Evolutionary conservation across 2,329 filamentous ascomycete genomes (phyloP).

Genomic region (Aspergillus chevalieri): DNA sequence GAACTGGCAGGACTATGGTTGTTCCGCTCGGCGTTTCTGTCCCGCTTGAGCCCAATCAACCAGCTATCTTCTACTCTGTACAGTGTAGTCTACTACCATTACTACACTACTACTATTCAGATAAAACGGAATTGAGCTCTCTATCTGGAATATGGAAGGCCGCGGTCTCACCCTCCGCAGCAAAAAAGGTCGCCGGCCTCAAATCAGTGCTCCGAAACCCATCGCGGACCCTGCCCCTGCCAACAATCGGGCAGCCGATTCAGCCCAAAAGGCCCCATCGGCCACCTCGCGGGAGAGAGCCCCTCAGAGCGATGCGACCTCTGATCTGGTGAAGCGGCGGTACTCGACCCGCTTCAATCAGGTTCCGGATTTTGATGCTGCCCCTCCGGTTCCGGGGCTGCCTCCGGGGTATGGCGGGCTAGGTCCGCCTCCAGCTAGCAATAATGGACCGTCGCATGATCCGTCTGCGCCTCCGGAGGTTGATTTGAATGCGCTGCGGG

Average conservation of each 20-base stretch:
- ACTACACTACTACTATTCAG: too few species aligned
- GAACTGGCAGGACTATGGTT: slow-evolving; percentile 28
- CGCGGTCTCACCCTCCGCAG: slow-evolving; percentile 59
- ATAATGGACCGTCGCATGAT: slow-evolving; percentile 47
- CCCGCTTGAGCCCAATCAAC: slow-evolving; percentile 14
- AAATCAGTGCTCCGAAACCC: slow-evolving; percentile 56
- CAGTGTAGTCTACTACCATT: too few species aligned
- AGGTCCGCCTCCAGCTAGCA: slow-evolving; percentile 37
- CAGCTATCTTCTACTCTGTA: slow-evolving; percentile 1
- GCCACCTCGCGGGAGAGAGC: slow-evolving; percentile 35
- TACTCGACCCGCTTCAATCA: slow-evolving; percentile 92
- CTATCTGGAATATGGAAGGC: slow-evolving; percentile 41
- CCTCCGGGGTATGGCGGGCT: slow-evolving; percentile 53
- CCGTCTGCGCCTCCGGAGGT: slow-evolving; percentile 58
- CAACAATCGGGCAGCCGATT: slow-evolving; percentile 31
- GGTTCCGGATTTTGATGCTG: slow-evolving; percentile 60
- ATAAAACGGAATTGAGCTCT: too few species aligned
- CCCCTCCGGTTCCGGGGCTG: slow-evolving; percentile 64
- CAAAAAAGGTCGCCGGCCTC: slow-evolving; percentile 51
- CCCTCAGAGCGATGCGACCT: slow-evolving; percentile 49
- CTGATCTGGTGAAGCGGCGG: slow-evolving; percentile 84
- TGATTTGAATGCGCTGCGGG: slow-evolving; percentile 70
- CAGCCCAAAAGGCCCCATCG: slow-evolving; percentile 23
- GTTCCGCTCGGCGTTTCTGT: slow-evolving; percentile 32
- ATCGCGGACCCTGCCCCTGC: slow-evolving; percentile 41